A percentile compares a stretch with the other conserved stretches of the same genome.
Conservation (phyloP, 306 rosid species). For the Citrullus mucosospermus region DNA sequence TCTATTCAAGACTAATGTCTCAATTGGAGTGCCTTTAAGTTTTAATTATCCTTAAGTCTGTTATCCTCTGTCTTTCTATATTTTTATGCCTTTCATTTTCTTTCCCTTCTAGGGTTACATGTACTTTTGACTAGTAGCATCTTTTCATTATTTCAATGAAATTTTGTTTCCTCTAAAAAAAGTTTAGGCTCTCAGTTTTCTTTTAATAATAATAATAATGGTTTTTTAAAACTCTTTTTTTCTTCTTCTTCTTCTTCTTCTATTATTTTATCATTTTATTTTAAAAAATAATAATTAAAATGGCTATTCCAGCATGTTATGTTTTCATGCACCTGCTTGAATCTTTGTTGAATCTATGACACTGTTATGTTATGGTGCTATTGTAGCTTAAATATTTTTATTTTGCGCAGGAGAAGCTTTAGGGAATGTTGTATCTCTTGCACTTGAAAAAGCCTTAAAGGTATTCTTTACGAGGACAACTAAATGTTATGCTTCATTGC, state of each 20-base stretch:
- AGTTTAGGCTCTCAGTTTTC: not conserved
- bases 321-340: not conserved
- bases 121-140: too few relatives aligned
- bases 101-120: too few relatives aligned
- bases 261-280: too few relatives aligned
- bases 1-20: too few relatives aligned
- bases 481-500: constrained; percentile 7
- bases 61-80: too few relatives aligned
- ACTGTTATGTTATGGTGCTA: not conserved
- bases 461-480: constrained; percentile 27
- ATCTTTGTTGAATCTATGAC: not conserved
- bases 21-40: too few relatives aligned
- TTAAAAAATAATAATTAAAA: not conserved
- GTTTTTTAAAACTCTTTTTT: not conserved
- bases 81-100: too few relatives aligned
- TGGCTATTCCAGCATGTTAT: not conserved
- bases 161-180: too few relatives aligned
- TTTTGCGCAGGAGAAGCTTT: constrained; percentile 46
- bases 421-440: constrained; percentile 37
- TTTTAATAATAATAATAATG: too few relatives aligned
- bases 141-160: too few relatives aligned
- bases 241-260: too few relatives aligned
- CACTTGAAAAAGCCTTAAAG: constrained; percentile 84
- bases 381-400: constrained; percentile 7
- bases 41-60: too few relatives aligned